These are phyloP conservation scores for Geotrichum reessii DNA, from an alignment of 1,139 yeast genomes.

Conservation along the genomic window DNA sequence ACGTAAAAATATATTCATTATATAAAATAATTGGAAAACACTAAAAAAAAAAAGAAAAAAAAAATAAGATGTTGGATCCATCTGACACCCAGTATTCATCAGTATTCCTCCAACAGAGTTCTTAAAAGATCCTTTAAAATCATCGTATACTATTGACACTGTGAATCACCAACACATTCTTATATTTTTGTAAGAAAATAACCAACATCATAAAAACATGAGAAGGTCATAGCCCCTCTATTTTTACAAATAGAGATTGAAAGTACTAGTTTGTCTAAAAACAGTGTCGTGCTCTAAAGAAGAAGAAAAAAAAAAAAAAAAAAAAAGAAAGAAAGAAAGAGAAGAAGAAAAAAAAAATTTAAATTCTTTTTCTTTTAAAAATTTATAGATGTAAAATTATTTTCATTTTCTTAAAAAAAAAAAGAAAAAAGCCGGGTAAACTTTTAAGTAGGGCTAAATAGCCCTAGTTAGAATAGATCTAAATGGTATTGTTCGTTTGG, in stretches of 20 bases:
- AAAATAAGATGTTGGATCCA: constrained; percentile 40
- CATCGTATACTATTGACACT: constrained; percentile 40
- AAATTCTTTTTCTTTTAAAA: too few relatives aligned
- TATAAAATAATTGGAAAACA: neutral
- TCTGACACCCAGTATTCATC: constrained; percentile 56
- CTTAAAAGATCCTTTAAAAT: constrained; percentile 43
- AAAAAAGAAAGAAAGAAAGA: neutral
- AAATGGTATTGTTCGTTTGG: too few relatives aligned
- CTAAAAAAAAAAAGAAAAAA: neutral
- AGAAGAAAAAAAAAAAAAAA: neutral
- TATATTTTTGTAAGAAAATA: neutral
- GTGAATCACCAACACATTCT: constrained; percentile 35
- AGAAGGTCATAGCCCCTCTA: neutral
- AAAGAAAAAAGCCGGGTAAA: neutral
- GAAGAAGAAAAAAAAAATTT: neutral
- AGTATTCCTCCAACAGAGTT: constrained; percentile 48
- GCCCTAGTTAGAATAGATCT: too few relatives aligned
- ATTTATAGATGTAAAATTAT: too few relatives aligned
- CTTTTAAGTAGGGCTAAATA: neutral
- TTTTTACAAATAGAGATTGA: neutral
- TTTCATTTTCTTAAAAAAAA: neutral
- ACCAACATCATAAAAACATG: constrained; percentile 6
- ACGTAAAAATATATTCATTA: neutral
- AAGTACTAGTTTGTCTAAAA: constrained; percentile 24
- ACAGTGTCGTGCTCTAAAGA: constrained; percentile 16